phyloP scores from a whole-genome alignment of 2,329 filamentous ascomycete genomes.

The Aspergillus viridinutans region DNA sequence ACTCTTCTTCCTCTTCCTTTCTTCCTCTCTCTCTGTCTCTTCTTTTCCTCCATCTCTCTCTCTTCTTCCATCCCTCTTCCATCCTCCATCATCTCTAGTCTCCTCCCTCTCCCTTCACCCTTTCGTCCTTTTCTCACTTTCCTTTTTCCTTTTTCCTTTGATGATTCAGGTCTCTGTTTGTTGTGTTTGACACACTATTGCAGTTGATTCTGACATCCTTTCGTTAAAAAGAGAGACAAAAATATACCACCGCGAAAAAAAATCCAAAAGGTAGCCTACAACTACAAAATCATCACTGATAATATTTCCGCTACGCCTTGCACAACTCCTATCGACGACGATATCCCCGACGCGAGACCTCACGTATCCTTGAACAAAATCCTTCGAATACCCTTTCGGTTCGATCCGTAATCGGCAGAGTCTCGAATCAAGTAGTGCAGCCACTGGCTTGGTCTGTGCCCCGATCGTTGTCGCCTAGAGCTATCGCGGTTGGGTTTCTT shows the following conservation, averaged over 20 bases:
- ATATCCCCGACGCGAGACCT: background rate
- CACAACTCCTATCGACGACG: constrained; percentile 5
- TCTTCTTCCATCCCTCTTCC: constrained; percentile 15
- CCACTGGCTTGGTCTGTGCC: constrained; percentile 46
- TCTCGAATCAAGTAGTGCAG: constrained; percentile 36
- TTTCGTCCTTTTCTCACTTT: constrained; percentile 16
- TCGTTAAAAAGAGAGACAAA: constrained; percentile 24
- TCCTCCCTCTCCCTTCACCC: constrained; percentile 12
- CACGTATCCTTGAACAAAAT: constrained; percentile 1
- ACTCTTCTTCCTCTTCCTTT: constrained; percentile 7
- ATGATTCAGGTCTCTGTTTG: constrained; percentile 28
- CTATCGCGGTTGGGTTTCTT: constrained; percentile 25
- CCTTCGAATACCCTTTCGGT: constrained; percentile 24
- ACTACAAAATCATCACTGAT: constrained; percentile 12
- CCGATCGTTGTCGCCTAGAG: constrained; percentile 30
- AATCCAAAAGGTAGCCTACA: constrained; percentile 17
- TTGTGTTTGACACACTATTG: constrained; percentile 46
- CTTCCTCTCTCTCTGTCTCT: background rate
- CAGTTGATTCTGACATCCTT: constrained; percentile 34
- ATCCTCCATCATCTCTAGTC: constrained; percentile 8
- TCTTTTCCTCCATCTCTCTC: constrained; percentile 10
- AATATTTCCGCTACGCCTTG: constrained; percentile 17
- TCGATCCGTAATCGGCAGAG: constrained; percentile 19
- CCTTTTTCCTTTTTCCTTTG: constrained; percentile 22
- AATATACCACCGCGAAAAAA: background rate